phyloP scores from a whole-genome alignment of 2,329 filamentous ascomycete genomes.

The Paracoccidioides lutzii region DNA sequence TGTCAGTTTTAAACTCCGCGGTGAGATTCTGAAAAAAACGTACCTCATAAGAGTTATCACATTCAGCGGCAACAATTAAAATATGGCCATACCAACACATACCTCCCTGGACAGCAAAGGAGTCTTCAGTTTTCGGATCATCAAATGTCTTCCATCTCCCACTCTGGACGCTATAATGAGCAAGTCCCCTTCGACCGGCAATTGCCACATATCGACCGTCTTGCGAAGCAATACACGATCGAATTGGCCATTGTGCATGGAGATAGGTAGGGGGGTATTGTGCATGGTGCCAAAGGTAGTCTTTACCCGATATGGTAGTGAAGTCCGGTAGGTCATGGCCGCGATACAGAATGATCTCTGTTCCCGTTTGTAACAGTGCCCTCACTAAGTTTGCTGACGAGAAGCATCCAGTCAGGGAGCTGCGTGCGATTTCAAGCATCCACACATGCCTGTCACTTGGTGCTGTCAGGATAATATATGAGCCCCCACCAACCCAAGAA shows the following conservation, averaged over 20 bases:
- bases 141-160: conserved; percentile 92
- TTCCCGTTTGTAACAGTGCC: conserved; percentile 76
- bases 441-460: conserved; percentile 66
- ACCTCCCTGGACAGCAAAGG: conserved; percentile 82
- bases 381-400: conserved; percentile 81
- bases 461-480: conserved; percentile 65
- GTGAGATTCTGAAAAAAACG: conserved; percentile 4
- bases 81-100: conserved; percentile 99
- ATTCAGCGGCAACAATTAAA: conserved; percentile 84
- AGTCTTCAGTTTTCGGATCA: conserved; percentile 67
- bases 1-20: conserved; percentile 7
- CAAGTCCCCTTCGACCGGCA: conserved; percentile 82
- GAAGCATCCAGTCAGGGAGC: conserved; percentile 84
- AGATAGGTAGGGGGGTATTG: conserved; percentile 77
- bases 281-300: conserved; percentile 88
- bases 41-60: conserved; percentile 63
- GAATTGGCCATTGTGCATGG: conserved; percentile 85
- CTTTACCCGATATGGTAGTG: conserved; percentile 81
- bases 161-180: conserved; percentile 90
- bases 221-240: conserved; percentile 71
- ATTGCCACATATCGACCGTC: conserved; percentile 92
- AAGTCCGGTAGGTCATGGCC: conserved; percentile 86
- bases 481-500: conserved; percentile 77
- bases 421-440: conserved; percentile 83
- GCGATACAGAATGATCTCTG: conserved; percentile 80